Base-by-base conservation (phyloP, 805 yeast genomes). In the Lipomyces orientalis region DNA sequence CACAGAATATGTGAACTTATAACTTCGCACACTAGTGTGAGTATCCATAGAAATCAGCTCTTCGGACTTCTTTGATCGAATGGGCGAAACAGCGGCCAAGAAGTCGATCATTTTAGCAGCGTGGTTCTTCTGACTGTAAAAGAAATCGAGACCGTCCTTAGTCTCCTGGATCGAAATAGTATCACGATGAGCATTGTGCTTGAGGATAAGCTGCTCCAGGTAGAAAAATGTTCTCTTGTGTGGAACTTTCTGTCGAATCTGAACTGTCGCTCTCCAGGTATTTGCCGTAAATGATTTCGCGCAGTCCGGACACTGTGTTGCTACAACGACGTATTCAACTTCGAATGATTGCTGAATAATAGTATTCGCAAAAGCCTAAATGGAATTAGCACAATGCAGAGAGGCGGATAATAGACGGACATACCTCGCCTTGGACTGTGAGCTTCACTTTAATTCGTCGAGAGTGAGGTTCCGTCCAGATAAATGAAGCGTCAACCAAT, bases 391-490 rank as follows among this genome's bases (percentile, higher is more conserved):
- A 31, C 29, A 31, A 19, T n/a, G 9, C 29, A 7, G 7, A 54
- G 16, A 54, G n/a, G n/a, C 6, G 0, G 1, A 9, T 37, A 6
- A 16, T 5, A 19, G 16, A 25, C 1, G 3, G 6, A 3, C 10
- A 8, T 52, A 52, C 55, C 79, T 95, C 99, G 73, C 98, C 98
- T 80, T 94, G 98, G 37, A 95, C 97, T 0, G 98, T 92, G 64
- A 95, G 81, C 76, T 93, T 93, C 71, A 96, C 87, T 79, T 93
- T 88, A 68, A 94, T 87, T 83, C 99, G 89, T 79, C 99, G 86
- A 34, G 98, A 93, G 79, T 95, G 99, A 2, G 99, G 99, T 81
- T 95, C 99, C 0, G 99, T 95, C 99, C 99, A 95, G 69, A 96
- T 87, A 75, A 93, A 95, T 4, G 93, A 86, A 1, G 99, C 99